Evolutionary conservation across 768 basidiomycete species (phyloP).

Genomic region (Pulveroboletus sp.): DNA sequence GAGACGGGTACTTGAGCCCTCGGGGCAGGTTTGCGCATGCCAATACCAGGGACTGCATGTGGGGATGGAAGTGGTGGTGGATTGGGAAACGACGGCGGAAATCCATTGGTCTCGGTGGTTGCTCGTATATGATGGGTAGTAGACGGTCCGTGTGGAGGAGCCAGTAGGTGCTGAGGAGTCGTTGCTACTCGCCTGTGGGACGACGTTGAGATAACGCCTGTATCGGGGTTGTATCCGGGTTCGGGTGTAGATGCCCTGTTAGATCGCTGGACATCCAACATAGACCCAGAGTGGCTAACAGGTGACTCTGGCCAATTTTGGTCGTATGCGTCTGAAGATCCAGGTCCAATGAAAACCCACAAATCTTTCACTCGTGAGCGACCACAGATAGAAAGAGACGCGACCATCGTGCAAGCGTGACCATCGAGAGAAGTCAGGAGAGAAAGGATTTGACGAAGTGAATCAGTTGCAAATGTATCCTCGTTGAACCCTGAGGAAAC

Average conservation of each 20-base stretch:
- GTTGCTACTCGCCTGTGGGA: constrained; percentile 31
- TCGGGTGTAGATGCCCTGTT: constrained; percentile 32
- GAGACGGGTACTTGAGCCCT: constrained; percentile 60
- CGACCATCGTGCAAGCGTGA: constrained; percentile 61
- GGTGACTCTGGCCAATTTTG: constrained; percentile 33
- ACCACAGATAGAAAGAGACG: constrained; percentile 66
- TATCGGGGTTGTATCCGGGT: constrained; percentile 21
- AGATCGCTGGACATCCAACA: constrained; percentile 33
- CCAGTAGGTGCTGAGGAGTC: constrained; percentile 23
- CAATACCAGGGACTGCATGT: constrained; percentile 29
- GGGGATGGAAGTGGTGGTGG: constrained; percentile 16
- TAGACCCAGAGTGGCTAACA: constrained; percentile 33
- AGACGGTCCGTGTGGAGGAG: constrained; percentile 13
- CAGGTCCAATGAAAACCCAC: constrained; percentile 69
- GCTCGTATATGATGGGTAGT: constrained; percentile 31
- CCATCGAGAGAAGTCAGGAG: constrained; percentile 62
- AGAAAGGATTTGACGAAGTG: constrained; percentile 63
- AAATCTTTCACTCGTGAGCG: constrained; percentile 72
- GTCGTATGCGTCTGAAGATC: constrained; percentile 28
- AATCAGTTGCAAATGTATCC: constrained; percentile 70
- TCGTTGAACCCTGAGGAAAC: constrained; percentile 64
- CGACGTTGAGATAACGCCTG: constrained; percentile 23
- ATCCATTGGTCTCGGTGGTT: constrained; percentile 30
- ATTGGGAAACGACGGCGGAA: constrained; percentile 14
- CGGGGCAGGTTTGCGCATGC: constrained; percentile 60